Evolutionary conservation across 345 rosid species (phyloP), one percentile per base, ranked within the genome.

Genomic region (Laguncularia racemosa): DNA sequence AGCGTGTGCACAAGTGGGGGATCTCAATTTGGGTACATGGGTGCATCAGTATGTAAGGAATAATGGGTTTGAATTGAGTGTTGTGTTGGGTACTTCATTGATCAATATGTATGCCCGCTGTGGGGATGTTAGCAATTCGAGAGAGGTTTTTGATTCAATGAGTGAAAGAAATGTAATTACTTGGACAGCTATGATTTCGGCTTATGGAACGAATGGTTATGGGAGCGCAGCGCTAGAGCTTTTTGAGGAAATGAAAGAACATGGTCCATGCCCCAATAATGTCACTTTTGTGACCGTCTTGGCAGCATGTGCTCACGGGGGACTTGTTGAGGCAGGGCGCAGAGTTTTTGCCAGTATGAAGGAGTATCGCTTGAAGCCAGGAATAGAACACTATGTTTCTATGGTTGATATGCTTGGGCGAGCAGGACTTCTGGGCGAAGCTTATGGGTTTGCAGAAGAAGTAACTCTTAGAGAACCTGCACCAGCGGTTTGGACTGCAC

Each of bases 141-240:
- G 81, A 20, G 81, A 81, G 59, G 85, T 84, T 48, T 91, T 91
- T 64, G 83, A 84, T 71, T 60, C 50, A 10, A 75, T 88, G 84
- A 71, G 56, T 4, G 88, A 85, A 67, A 77, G 64, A 49, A 91
- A 88, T 67, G 90, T 88, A 13, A 69, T 85, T 66, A 76, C 95
- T 63, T 91, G 95, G 95, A 91, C 96, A 5, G 84, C 90, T 12
- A 85, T 88, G 92, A 81, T 91, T 70, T 84, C 96, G 17, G 91
- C 86, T 52, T 91, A 84, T 57, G 98, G 88, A 28, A 78, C 65
- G 61, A 86, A 88, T 67, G 98, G 98, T 49, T 64, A 67, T 70
- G 98, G 89, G 54, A 60, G 43, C 50, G 65, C 76, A 67, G 95
- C 88, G 5, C 70, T 79, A 0, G 78, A 85, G 18, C 57, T 88